phyloP scores from a whole-genome alignment of 495 filamentous ascomycete species.

The Aspergillus coremiiformis region DNA sequence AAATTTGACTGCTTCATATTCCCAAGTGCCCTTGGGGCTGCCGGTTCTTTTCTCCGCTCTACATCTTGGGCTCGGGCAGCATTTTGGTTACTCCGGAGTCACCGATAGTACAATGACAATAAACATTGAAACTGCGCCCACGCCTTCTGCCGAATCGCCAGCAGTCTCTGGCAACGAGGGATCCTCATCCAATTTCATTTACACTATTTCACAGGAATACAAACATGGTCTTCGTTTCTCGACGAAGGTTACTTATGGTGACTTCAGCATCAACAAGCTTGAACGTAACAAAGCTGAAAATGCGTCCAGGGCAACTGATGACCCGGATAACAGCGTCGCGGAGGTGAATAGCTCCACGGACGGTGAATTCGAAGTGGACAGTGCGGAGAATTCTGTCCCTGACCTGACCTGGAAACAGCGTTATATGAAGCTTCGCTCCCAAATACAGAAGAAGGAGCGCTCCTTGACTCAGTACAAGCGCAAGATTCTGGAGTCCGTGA shows the following conservation, averaged over 20 bases:
- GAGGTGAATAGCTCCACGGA: slow-evolving; percentile 20
- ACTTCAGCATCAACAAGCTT: slow-evolving; percentile 15
- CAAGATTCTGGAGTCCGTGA: slow-evolving; percentile 50
- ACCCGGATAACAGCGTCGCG: slow-evolving; percentile 13
- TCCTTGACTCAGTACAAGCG: slow-evolving; percentile 44
- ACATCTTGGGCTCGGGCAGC: slow-evolving; percentile 34
- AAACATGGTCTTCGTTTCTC: slow-evolving; percentile 21
- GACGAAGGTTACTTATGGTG: slow-evolving; percentile 26
- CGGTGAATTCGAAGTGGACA: slow-evolving; percentile 29
- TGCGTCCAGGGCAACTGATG: slow-evolving; percentile 1
- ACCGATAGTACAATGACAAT: slow-evolving; percentile 20
- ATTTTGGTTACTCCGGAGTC: slow-evolving; percentile 26
- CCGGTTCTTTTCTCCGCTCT: slow-evolving; percentile 24
- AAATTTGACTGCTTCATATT: slow-evolving; percentile 25
- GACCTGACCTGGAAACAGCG: slow-evolving; percentile 40
- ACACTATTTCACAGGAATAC: slow-evolving; percentile 28
- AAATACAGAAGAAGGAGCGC: slow-evolving; percentile 45
- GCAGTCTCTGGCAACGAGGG: not conserved
- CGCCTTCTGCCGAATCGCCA: not conserved
- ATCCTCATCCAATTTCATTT: slow-evolving; percentile 8
- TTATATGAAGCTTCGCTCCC: slow-evolving; percentile 39
- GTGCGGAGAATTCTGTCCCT: slow-evolving; percentile 14
- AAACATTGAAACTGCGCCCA: slow-evolving; percentile 11
- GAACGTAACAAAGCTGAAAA: slow-evolving; percentile 7
- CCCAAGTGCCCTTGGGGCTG: slow-evolving; percentile 18